Conservation (phyloP, 306 rosid genomes). For the Gastrolobium villosum region DNA sequence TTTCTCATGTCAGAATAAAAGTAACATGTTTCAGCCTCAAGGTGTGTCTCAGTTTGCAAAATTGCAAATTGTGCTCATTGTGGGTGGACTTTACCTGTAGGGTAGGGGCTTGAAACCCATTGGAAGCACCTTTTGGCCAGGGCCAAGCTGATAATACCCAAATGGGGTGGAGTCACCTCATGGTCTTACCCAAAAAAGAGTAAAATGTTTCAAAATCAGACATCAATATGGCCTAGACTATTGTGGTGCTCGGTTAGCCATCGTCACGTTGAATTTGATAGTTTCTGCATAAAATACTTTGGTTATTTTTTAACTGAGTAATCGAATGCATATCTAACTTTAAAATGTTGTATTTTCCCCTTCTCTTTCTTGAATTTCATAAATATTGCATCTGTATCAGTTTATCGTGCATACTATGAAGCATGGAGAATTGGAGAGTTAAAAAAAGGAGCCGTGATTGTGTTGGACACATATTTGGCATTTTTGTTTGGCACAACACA, state of each 20-base stretch:
- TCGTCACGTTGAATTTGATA: slow-evolving; percentile 17
- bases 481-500: not conserved
- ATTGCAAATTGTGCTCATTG: slow-evolving; percentile 3
- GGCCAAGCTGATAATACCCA: not conserved
- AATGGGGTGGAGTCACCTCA: not conserved
- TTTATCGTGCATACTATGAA: not conserved
- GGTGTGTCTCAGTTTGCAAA: slow-evolving; percentile 2
- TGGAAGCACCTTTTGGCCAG: slow-evolving; percentile 24
- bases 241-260: slow-evolving; percentile 23
- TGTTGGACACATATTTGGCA: not conserved
- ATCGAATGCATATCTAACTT: slow-evolving; percentile 21
- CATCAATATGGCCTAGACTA: slow-evolving; percentile 31
- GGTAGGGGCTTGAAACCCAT: slow-evolving; percentile 24
- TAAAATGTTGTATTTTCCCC: not conserved
- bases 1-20: slow-evolving; percentile 27
- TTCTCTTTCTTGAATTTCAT: slow-evolving; percentile 10
- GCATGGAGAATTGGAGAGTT: not conserved
- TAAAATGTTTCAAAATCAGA: slow-evolving; percentile 31
- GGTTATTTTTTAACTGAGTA: slow-evolving; percentile 19
- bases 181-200: not conserved
- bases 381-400: not conserved
- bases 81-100: slow-evolving; percentile 13
- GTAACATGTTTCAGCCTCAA: slow-evolving; percentile 22
- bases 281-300: slow-evolving; percentile 5
- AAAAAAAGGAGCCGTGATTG: not conserved